Evolutionary conservation across 208 protist genomes (phyloP).

Genomic region (Strigomonas culicis): DNA sequence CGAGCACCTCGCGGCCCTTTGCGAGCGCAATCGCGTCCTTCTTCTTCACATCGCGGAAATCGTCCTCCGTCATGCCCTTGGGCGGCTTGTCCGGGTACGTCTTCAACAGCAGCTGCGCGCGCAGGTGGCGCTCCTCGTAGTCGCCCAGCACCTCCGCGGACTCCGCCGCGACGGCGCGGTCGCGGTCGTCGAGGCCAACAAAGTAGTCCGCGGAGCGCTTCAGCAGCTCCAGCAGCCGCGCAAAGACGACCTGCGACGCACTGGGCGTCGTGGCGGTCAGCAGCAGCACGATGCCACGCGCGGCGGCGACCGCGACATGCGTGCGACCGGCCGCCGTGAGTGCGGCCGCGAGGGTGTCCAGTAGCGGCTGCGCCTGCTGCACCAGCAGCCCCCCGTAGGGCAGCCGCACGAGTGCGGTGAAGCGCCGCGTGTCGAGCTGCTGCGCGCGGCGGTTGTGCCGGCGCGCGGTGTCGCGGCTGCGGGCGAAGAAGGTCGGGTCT

Average conservation of each 20-base stretch:
- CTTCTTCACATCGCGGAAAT: constrained; percentile 79
- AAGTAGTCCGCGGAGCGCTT: constrained; percentile 52
- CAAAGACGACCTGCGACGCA: constrained; percentile 34
- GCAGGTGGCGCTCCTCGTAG: constrained; percentile 60
- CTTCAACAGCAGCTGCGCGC: constrained; percentile 75
- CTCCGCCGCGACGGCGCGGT: constrained; percentile 72
- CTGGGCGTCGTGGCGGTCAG: constrained; percentile 31
- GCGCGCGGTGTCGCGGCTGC: constrained; percentile 14
- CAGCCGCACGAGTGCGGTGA: constrained; percentile 29
- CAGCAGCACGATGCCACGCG: constrained; percentile 66
- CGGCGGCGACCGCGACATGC: constrained; percentile 61
- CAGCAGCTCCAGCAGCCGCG: constrained; percentile 30
- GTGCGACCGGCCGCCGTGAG: constrained; percentile 17
- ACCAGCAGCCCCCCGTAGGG: constrained; percentile 38
- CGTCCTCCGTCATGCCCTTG: constrained; percentile 82
- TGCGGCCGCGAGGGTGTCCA: constrained; percentile 30
- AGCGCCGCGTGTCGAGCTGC: constrained; percentile 5
- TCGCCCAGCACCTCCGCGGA: constrained; percentile 30
- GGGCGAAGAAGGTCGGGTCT: constrained; percentile 57
- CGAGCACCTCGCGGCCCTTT: constrained; percentile 65
- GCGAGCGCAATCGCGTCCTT: constrained; percentile 69
- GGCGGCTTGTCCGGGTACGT: constrained; percentile 69
- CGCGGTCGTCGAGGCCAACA: constrained; percentile 40
- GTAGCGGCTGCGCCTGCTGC: constrained; percentile 34
- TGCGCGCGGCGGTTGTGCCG: constrained; percentile 6